Conservation (phyloP, 2,329 filamentous ascomycete species). For the Dactylellina leptospora region DNA sequence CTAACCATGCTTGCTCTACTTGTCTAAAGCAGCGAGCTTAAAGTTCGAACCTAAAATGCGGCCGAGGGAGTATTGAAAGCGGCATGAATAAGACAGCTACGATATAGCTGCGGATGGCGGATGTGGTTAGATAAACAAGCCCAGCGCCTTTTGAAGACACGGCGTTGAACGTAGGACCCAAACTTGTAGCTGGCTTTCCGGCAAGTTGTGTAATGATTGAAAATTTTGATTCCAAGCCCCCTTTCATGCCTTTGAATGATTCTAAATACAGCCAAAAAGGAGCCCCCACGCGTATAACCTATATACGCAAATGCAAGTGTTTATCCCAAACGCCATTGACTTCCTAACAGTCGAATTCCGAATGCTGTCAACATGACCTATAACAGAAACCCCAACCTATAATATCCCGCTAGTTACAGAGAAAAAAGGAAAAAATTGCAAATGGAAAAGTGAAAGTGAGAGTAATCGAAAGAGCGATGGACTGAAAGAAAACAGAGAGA, state of each 20-base stretch:
- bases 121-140: background rate
- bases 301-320: slow-evolving; percentile 11
- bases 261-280: slow-evolving; percentile 3
- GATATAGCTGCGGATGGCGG: slow-evolving; percentile 14
- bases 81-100: background rate
- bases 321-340: slow-evolving; percentile 23
- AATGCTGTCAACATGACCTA: background rate
- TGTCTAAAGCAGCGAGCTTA: slow-evolving; percentile 21
- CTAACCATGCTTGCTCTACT: slow-evolving; percentile 19
- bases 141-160: no score
- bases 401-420: slow-evolving; percentile 17
- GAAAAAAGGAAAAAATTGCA: slow-evolving; percentile 7
- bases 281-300: slow-evolving; percentile 8
- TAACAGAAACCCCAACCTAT: slow-evolving; percentile 5
- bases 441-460: background rate
- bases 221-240: background rate
- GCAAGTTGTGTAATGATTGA: no score
- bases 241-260: background rate
- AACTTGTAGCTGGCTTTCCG: no score
- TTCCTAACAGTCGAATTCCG: background rate
- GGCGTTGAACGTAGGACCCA: no score
- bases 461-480: background rate
- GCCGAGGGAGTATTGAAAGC: slow-evolving; percentile 11
- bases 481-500: no score
- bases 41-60: slow-evolving; percentile 7